Base-by-base conservation (phyloP, 2,329 filamentous ascomycete genomes). In the Thelonectria discophora region DNA sequence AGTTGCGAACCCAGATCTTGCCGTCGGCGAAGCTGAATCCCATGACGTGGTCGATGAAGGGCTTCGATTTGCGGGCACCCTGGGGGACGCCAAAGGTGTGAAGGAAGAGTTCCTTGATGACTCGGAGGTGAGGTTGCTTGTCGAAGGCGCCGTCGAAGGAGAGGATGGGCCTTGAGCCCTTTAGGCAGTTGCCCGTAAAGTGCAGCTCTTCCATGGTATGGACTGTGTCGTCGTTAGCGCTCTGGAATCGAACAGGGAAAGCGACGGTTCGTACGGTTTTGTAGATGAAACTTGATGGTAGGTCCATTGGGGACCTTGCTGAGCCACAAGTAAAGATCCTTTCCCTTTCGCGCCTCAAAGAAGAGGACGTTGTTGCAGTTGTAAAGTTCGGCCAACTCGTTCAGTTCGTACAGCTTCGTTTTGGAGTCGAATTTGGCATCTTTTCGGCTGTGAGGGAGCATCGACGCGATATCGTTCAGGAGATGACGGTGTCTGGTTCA, bases 401-500 rank as follows among this genome's bases (percentile, higher is more conserved):
- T 95, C 53, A 97, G 86, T 75, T 91, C 83, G 84, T 88, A 85
- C 70, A 93, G 85, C 82, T 95, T 93, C 39, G 92, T 94, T 81
- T 98, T 98, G 55, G 93, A 95, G 78, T 99, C 95, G 68, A 97
- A 92, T 80, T 99, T 99, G 71, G 91, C 93, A 76, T 99, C 95
- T 81, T 97, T 97, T 74, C 93, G 89, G 68, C 90, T 89, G 77
- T 99, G 95, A 2, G 95, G 95, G 67, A 99, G 88, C 78, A 99
- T 88, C 30, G 90, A 86, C 60, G 93, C 88, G 49, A 99, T 84
- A 74, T 99, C 95, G 73, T 94, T 92, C 65, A 99, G 85, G 45
- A 99, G 84, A 80, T 99, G 95, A 45, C 95, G 91, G 78, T 97
- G 95, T 78, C 94, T 96, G n/a, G 70, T 40, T 62, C 17, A 39